A percentile compares a stretch with the other conserved stretches of the same genome.
These are phyloP conservation scores for Hymenoscyphus infarciens DNA, from an alignment of 2,329 filamentous ascomycete species.

Conservation along the genomic window DNA sequence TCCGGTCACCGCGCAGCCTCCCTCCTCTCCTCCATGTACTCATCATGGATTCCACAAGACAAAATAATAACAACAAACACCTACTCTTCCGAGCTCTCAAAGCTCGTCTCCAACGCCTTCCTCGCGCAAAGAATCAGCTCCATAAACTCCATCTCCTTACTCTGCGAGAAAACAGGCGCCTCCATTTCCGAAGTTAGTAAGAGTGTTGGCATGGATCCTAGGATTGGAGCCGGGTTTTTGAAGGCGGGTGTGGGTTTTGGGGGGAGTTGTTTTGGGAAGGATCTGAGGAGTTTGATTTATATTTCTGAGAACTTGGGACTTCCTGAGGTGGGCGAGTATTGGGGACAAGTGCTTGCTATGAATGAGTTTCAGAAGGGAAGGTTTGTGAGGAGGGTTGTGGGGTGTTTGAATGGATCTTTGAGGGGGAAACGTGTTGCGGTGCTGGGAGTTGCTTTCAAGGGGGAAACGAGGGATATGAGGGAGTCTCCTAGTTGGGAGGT, in stretches of 20 bases:
- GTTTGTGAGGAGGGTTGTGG: conserved; percentile 64
- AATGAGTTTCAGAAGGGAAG: conserved; percentile 72
- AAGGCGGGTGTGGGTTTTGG: conserved; percentile 75
- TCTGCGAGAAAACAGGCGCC: conserved; percentile 73
- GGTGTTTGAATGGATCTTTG: conserved; percentile 65
- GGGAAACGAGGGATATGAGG: conserved; percentile 71
- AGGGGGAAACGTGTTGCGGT: conserved; percentile 68
- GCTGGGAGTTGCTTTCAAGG: conserved; percentile 77
- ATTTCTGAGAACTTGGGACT: conserved; percentile 67
- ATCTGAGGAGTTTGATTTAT: conserved; percentile 70
- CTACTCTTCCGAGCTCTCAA: conserved; percentile 75
- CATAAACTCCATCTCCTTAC: conserved; percentile 77
- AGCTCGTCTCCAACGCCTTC: conserved; percentile 77
- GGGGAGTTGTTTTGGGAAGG: conserved; percentile 79
- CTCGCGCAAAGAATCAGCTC: conserved; percentile 76
- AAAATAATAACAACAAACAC: conserved; percentile 70
- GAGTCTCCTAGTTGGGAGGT: conserved; percentile 68
- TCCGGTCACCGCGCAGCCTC: conserved; percentile 60
- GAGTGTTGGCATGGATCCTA: conserved; percentile 64
- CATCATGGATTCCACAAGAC: conserved; percentile 63
- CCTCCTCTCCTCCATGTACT: conserved; percentile 63
- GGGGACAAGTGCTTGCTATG: conserved; percentile 69
- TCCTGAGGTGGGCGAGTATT: conserved; percentile 71
- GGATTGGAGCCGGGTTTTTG: conserved; percentile 71
- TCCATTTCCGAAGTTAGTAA: conserved; percentile 69